phyloP scores from a whole-genome alignment of 2,329 filamentous ascomycete genomes.

The Paraconiothyrium brasiliense region DNA sequence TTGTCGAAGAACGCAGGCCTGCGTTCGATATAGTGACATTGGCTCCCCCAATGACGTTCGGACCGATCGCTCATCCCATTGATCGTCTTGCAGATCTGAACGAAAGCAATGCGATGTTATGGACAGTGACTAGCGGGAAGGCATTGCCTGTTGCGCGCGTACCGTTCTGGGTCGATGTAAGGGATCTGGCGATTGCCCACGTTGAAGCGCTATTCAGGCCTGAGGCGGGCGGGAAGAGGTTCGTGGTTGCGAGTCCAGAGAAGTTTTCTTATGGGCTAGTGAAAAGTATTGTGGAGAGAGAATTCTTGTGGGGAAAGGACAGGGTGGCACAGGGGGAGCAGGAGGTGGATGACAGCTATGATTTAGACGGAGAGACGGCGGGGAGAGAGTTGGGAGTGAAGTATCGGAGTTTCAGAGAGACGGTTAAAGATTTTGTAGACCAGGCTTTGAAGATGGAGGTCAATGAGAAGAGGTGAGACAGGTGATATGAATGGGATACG shows the following conservation, averaged over 20 bases:
- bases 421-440: constrained; percentile 48
- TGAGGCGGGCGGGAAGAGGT: constrained; percentile 53
- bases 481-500: background rate
- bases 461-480: constrained; percentile 9
- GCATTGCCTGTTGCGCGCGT: constrained; percentile 53
- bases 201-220: constrained; percentile 53
- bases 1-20: constrained; percentile 30
- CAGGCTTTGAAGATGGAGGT: constrained; percentile 37
- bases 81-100: constrained; percentile 29
- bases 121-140: constrained; percentile 38
- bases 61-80: constrained; percentile 30
- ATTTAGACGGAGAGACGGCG: constrained; percentile 55
- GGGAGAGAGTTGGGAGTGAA: constrained; percentile 52
- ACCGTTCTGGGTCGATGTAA: constrained; percentile 59
- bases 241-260: constrained; percentile 53
- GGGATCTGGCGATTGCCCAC: constrained; percentile 58
- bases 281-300: constrained; percentile 53
- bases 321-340: constrained; percentile 45
- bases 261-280: constrained; percentile 59
- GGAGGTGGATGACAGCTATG: constrained; percentile 50
- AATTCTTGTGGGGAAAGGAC: constrained; percentile 52
- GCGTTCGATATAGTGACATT: constrained; percentile 34
- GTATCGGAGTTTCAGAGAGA: constrained; percentile 50
- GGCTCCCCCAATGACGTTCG: constrained; percentile 40
- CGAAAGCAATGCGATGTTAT: constrained; percentile 33